Percentiles rank a stretch among this genome's conserved stretches.
Conservation (phyloP, 331 rosid genomes). For the Phaseolus coccineus region DNA sequence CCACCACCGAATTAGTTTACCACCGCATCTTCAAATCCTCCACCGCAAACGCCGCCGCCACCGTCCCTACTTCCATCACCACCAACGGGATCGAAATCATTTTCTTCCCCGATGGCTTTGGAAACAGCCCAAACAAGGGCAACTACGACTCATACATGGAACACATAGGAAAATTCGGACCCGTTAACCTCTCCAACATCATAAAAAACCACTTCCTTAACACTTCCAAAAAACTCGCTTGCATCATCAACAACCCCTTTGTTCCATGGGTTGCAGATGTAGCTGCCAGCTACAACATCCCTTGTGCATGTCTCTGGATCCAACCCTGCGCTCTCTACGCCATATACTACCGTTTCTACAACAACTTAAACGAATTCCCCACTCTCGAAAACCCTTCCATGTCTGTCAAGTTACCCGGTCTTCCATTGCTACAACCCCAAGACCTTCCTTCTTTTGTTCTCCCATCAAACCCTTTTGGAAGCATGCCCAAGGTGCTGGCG, state of each 20-base stretch:
- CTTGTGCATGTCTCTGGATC: constrained; percentile 65
- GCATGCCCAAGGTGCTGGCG: background rate
- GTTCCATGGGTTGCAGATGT: constrained; percentile 62
- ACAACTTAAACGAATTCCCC: constrained; percentile 46
- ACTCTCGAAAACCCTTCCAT: constrained; percentile 31
- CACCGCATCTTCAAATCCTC: constrained; percentile 45
- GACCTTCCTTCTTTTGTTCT: constrained; percentile 65
- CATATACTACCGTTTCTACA: constrained; percentile 56
- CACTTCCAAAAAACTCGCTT: constrained; percentile 41
- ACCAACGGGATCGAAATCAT: constrained; percentile 51
- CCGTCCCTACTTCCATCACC: constrained; percentile 43
- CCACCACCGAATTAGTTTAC: constrained; percentile 58
- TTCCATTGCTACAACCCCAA: constrained; percentile 45
- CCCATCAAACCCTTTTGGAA: constrained; percentile 45
- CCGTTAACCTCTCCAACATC: constrained; percentile 45
- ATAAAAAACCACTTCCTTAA: constrained; percentile 45
- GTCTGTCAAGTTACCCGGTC: constrained; percentile 50
- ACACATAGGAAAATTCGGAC: constrained; percentile 41
- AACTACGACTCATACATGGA: constrained; percentile 45
- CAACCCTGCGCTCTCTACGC: constrained; percentile 62
- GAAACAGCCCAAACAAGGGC: background rate
- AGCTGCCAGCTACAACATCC: constrained; percentile 47
- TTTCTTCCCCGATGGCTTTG: constrained; percentile 53
- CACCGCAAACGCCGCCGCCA: background rate
- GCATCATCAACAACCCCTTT: constrained; percentile 61